Evolutionary conservation across 257 asterid genomes (phyloP).

Genomic region (Rhazya stricta): DNA sequence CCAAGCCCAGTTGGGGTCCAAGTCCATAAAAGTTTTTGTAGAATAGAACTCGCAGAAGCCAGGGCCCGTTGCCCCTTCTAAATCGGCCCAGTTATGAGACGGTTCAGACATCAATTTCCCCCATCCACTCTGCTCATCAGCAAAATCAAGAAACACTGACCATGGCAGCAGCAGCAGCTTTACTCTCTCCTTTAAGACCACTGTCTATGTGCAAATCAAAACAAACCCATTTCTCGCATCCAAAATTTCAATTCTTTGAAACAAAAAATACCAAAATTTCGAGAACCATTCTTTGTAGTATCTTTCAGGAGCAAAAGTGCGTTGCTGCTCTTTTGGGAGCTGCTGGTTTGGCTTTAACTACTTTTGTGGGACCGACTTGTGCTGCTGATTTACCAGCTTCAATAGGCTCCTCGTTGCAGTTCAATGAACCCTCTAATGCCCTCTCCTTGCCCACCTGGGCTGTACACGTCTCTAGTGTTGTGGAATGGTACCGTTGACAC

Average conservation of each 20-base stretch:
- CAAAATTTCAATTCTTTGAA: constrained; percentile 21
- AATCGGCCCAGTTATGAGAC: too few species aligned
- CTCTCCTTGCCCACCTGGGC: constrained; percentile 96
- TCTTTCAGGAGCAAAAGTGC: constrained; percentile 28
- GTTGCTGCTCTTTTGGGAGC: constrained; percentile 41
- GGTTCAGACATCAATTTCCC: too few species aligned
- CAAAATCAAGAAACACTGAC: background rate
- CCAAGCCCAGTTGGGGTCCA: too few species aligned
- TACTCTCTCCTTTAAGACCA: constrained; percentile 26
- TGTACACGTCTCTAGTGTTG: constrained; percentile 89
- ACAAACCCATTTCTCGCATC: constrained; percentile 15
- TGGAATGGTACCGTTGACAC: constrained; percentile 61
- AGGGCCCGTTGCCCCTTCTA: too few species aligned
- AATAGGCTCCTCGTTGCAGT: constrained; percentile 28
- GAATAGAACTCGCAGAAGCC: too few species aligned
- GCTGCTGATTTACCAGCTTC: constrained; percentile 44
- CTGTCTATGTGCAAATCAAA: constrained; percentile 23
- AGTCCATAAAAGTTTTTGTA: too few species aligned
- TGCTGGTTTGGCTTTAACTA: constrained; percentile 51
- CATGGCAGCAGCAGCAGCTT: constrained; percentile 31
- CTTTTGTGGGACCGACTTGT: constrained; percentile 41
- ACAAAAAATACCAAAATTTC: constrained; percentile 22
- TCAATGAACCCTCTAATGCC: constrained; percentile 82
- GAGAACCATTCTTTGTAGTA: constrained; percentile 11
- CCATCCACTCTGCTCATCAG: background rate